Evolutionary conservation across 257 asterid genomes (phyloP), one percentile per base, ranked within the genome.

Genomic region (Forsythia suspensa): DNA sequence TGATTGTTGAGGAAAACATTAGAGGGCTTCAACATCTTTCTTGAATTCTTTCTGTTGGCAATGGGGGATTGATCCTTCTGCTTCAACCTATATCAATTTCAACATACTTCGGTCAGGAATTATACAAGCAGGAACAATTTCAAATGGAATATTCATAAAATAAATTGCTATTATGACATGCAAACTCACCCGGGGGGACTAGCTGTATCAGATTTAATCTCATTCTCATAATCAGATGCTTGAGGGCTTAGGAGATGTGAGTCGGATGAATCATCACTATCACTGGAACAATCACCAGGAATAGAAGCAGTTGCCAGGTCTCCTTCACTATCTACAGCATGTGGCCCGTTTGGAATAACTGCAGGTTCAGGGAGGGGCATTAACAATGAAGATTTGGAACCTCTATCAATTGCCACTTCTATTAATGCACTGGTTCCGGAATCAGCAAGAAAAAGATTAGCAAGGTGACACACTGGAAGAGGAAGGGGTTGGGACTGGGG

Each of bases 401-500:
- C 34, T 29, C 34, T 29, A 29, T 29, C 34, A 29, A 29, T 29
- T 29, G 34, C 34, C 34, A 29, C 34, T 29, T 29, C 34, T 29
- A 29, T 29, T 29, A 29, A 29, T 1, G 34, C 1, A 1, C 34
- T 29, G 34, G 34, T 29, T 29, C 34, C 2, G 34, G 34, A 29
- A 29, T 29, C 34, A 29, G 34, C 34, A 29, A 29, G 34, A 29
- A 29, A 29, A 29, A 29, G 34, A 29, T 29, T 29, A 29, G 34
- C 34, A 29, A 29, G 34, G 80, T 70, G 82, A 80, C 51, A 68
- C 61, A 43, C 63, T 16, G 89, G 93, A 71, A 79, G 87, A 80
- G 91, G 91, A 80, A 89, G 93, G 61, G 90, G 84, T 82, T 89
- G 85, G 65, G 89, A 86, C 77, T 82, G 86, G 78, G 82, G 79